Base-by-base conservation (phyloP, 805 yeast genomes). In the Metschnikowia proteae region DNA sequence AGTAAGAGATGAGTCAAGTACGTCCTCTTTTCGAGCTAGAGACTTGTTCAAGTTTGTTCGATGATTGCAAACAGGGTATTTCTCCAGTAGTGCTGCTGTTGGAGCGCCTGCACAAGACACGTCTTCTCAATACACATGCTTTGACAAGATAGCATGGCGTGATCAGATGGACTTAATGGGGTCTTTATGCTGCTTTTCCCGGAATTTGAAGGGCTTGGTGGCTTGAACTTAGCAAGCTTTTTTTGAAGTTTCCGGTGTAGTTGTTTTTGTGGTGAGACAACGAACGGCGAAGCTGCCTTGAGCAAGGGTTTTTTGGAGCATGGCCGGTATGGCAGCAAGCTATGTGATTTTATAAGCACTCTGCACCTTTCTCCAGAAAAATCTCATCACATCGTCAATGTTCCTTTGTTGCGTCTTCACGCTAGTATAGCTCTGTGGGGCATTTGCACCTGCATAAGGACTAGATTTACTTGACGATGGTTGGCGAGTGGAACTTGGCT, bases 401-500 rank as follows among this genome's bases (percentile, higher is more conserved):
- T n/a, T n/a, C 38, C 13, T 3, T 33, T 33, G 4, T 7, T 33
- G 9, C 7, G 25, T 6, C 36, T 33, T 33, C 11, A 30, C 32
- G 36, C 8, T 17, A 33, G 36, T 7, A 13, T 23, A 13, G 23
- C 7, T 17, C 5, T 8, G 13, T 10, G n/a, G 5, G 31, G 40
- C 9, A 25, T 27, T 4, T 13, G 31, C 27, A 29, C 26, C 10
- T 29, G 43, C 43, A 6, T 30, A 6, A 11, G 22, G 27, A 10
- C 38, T 13, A 40, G 35, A 25, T 13, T 29, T n/a, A 27, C 23
- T 10, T 27, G 31, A 38, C 41, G 9, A 38, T 38, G 13, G 41
- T 35, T 26, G 43, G 13, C 2, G 51, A 48, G 23, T 46, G 28
- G 25, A 51, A 51, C 34, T 51, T 51, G 9, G 47, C 55, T 28